These are phyloP conservation scores for Scorias spongiosa DNA, from an alignment of 2,329 filamentous ascomycete species.

Conservation along the genomic window DNA sequence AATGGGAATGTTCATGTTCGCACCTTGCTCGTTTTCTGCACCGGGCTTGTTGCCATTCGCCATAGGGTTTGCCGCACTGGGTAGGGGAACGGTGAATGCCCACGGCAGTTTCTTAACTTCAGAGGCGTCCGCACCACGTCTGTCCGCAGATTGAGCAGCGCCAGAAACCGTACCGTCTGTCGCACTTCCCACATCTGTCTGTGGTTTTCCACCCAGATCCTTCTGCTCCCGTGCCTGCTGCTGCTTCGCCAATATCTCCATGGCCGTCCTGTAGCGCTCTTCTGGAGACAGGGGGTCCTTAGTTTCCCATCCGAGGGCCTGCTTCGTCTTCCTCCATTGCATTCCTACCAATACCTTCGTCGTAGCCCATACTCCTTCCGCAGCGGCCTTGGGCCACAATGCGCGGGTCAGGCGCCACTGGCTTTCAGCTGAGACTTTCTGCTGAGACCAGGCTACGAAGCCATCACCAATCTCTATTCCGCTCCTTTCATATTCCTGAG, in stretches of 20 bases:
- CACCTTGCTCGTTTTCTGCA: not conserved
- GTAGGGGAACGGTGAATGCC: constrained; percentile 11
- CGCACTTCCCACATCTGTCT: constrained; percentile 8
- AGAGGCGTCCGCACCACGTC: not conserved
- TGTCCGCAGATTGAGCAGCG: not conserved
- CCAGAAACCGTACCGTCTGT: constrained; percentile 2
- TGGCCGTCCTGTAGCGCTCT: constrained; percentile 15
- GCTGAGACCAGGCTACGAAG: constrained; percentile 26
- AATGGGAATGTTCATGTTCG: constrained; percentile 13
- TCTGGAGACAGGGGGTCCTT: constrained; percentile 18
- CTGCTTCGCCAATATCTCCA: constrained; percentile 17
- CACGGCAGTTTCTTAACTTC: constrained; percentile 11
- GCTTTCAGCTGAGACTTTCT: constrained; percentile 24
- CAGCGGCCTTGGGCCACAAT: constrained; percentile 23
- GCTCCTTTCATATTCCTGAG: constrained; percentile 31
- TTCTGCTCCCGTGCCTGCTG: constrained; percentile 7
- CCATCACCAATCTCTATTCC: constrained; percentile 28
- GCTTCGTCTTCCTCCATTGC: constrained; percentile 21
- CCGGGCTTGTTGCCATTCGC: constrained; percentile 1
- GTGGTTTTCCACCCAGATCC: constrained; percentile 9
- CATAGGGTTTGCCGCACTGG: constrained; percentile 1
- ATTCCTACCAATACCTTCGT: constrained; percentile 20
- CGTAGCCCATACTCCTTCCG: constrained; percentile 21
- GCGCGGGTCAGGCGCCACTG: constrained; percentile 24
- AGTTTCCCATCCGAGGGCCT: constrained; percentile 21